Evolutionary conservation across 768 basidiomycete species (phyloP), one percentile per base, ranked within the genome.

Genomic region (Xerocomus spinulosus): DNA sequence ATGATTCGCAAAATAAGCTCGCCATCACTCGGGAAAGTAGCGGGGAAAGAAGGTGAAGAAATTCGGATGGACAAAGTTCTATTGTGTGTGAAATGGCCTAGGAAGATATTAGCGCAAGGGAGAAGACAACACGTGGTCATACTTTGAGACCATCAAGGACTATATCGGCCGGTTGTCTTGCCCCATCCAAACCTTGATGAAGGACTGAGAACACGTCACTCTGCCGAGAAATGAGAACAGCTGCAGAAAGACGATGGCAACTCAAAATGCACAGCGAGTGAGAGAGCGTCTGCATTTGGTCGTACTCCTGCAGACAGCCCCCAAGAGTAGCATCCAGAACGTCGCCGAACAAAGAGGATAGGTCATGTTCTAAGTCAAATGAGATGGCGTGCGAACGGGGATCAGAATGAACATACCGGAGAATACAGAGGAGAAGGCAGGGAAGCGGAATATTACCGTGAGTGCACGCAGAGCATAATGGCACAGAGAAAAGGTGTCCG

Each of bases 401-500:
- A 43, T 14, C 10, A 14, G 35, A 41, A 2, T 17, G 20, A n/a
- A 70, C 79, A 33, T 55, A 86, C 84, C 63, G 13, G 73, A 49
- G 55, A 85, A 80, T 38, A 72, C 57, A 12, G 65, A 56, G 64
- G 72, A 68, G 49, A 85, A 53, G 17, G 64, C 54, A 15, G 69
- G 69, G 49, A 77, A 73, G n/a, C 66, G 67, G 54, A 83, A 73
- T 45, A 85, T 67, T 42, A 72, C 71, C 5, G 79, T 73, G 33
- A 79, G 52, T 40, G 78, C 61, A 51, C 74, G 71, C 24, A 87
- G 66, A 4, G 81, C 77, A 50, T 75, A 66, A 24, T 79, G 76
- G 50, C 75, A 80, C n/a, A 85, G 57, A 2, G 60, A 61, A 9
- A 73, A 71, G 15, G 71, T 53, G 49, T 79, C 72, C 36, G 67